Conservation (phyloP, 2,329 filamentous ascomycete species). For the Fusarium gaditjirri region DNA sequence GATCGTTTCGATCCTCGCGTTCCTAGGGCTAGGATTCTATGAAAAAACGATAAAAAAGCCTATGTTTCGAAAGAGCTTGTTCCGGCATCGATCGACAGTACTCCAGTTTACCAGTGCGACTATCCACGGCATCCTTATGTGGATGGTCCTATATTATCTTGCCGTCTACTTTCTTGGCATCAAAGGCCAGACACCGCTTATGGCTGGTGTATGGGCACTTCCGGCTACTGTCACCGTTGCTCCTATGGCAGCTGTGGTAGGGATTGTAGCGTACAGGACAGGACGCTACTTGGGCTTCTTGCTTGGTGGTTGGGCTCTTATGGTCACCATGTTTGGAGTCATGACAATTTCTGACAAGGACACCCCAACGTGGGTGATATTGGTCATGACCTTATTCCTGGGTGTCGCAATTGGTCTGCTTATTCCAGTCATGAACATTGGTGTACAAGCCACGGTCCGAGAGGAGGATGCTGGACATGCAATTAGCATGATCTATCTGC, state of each 20-base stretch:
- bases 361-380: conserved; percentile 64
- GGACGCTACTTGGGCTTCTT: conserved; percentile 70
- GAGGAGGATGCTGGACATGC: conserved; percentile 38
- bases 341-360: conserved; percentile 59
- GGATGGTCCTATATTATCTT: conserved; percentile 46
- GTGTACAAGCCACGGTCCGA: conserved; percentile 64
- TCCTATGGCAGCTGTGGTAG: conserved; percentile 67
- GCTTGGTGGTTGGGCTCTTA: conserved; percentile 70
- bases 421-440: conserved; percentile 71
- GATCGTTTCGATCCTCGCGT: conserved; percentile 61
- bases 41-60: conserved; percentile 32
- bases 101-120: conserved; percentile 35
- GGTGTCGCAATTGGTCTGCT: conserved; percentile 72
- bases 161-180: conserved; percentile 43
- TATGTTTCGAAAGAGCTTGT: conserved; percentile 41
- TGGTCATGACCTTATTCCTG: conserved; percentile 69
- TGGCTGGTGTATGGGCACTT: conserved; percentile 60
- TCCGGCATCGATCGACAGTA: conserved; percentile 32
- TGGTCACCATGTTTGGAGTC: conserved; percentile 67
- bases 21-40: conserved; percentile 48
- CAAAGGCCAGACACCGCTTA: conserved; percentile 34
- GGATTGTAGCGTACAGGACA: conserved; percentile 63
- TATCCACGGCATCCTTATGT: conserved; percentile 44
- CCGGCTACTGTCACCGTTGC: conserved; percentile 72
- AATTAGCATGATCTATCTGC: conserved; percentile 42